A percentile compares a stretch with the other conserved stretches of the same genome.
Evolutionary conservation across 2,329 filamentous ascomycete species (phyloP).

Genomic region (Cladophialophora exuberans): DNA sequence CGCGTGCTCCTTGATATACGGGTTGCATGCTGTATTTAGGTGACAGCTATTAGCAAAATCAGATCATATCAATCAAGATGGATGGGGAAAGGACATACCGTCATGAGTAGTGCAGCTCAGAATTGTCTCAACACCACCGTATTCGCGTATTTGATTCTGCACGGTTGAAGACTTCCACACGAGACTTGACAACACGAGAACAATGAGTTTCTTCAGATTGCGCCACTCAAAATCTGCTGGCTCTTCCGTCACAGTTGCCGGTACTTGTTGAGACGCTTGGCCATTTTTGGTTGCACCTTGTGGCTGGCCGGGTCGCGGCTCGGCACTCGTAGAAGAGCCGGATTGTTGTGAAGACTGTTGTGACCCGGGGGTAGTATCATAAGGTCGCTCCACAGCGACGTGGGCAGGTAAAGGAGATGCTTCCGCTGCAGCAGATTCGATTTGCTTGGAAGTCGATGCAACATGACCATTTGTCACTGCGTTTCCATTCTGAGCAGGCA

Average conservation of each 20-base stretch:
- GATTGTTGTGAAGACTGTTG: slow-evolving; percentile 2
- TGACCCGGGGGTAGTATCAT: slow-evolving; percentile 47
- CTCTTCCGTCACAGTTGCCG: slow-evolving; percentile 59
- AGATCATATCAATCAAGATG: not conserved
- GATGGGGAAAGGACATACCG: slow-evolving; percentile 60
- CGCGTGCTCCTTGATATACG: slow-evolving; percentile 89
- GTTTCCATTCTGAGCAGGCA: slow-evolving; percentile 20
- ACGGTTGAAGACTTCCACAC: slow-evolving; percentile 85
- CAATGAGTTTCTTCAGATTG: slow-evolving; percentile 90
- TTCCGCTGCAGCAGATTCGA: slow-evolving; percentile 30
- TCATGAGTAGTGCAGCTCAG: slow-evolving; percentile 90
- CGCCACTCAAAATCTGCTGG: slow-evolving; percentile 71
- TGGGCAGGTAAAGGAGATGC: slow-evolving; percentile 41
- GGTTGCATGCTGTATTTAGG: slow-evolving; percentile 58
- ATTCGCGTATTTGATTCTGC: slow-evolving; percentile 82
- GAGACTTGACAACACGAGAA: slow-evolving; percentile 85
- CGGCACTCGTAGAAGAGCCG: slow-evolving; percentile 7
- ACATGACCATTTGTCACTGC: slow-evolving; percentile 1
- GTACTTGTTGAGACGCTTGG: slow-evolving; percentile 44
- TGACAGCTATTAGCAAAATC: slow-evolving; percentile 3
- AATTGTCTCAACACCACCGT: slow-evolving; percentile 84
- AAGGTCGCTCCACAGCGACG: slow-evolving; percentile 67
- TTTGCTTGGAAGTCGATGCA: slow-evolving; percentile 9
- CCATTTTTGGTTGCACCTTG: slow-evolving; percentile 30
- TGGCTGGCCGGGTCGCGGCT: slow-evolving; percentile 6